Conservation (phyloP, 176 grass and related monocot genomes). For the Cocos nucifera region DNA sequence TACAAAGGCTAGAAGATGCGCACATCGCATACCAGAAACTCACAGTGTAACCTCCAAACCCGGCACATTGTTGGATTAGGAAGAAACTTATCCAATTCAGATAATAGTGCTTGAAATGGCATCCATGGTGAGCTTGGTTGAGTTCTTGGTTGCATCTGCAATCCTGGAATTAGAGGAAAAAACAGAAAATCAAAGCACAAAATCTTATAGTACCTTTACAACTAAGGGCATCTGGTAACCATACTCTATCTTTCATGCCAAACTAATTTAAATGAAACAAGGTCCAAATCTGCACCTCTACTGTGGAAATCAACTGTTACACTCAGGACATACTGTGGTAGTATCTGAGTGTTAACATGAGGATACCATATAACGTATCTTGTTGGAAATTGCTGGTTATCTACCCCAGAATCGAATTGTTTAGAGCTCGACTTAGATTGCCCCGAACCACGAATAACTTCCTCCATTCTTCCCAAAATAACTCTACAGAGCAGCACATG, state of each 20-base stretch:
- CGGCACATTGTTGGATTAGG: conserved; percentile 2
- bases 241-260: not conserved
- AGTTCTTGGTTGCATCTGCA: not conserved
- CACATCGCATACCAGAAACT: conserved; percentile 4
- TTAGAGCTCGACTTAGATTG: not conserved
- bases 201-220: not conserved
- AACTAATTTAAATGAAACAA: not conserved
- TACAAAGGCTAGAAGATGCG: too few relatives aligned
- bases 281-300: not conserved
- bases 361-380: conserved; percentile 10
- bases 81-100: not conserved
- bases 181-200: not conserved
- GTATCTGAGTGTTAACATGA: not conserved
- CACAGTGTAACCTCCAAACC: not conserved
- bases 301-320: not conserved
- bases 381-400: not conserved
- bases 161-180: not conserved
- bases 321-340: conserved; percentile 5
- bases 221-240: not conserved
- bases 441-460: not conserved
- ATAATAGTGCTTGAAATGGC: not conserved
- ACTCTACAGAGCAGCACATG: conserved; percentile 2
- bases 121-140: conserved; percentile 9
- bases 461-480: conserved; percentile 5
- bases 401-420: conserved; percentile 2